Base-by-base conservation (phyloP, 2,329 filamentous ascomycete species). In the Calonectria naviculata region DNA sequence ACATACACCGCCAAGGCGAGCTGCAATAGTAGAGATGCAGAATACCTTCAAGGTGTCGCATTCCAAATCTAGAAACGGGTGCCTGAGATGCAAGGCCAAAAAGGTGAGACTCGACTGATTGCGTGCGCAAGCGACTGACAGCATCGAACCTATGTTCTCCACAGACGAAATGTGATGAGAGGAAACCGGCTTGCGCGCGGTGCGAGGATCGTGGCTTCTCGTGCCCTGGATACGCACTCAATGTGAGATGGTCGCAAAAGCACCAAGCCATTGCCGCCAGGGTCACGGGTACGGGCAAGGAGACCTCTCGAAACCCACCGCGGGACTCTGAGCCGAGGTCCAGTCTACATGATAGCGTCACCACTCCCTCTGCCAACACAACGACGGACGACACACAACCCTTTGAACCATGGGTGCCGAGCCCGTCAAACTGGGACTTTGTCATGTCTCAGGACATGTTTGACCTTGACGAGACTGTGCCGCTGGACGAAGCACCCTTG, bases 151-250 rank as follows among this genome's bases (percentile, higher is more conserved):
- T n/a, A 56, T 21, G 7, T 56, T 31, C 26, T 19, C 21, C 5
- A 5, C 21, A 76, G 74, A 75, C 70, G 2, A 78, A 78, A 44
- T 78, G 75, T 34, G 76, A 78, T 36, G 71, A 78, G n/a, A 62
- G 65, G 42, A 76, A 71, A 28, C 76, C 76, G 0, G 60, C 66
- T 0, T 78, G 76, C 19, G 62, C 70, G 3, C 74, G 72, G 9
- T 78, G 75, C 28, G 72, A 74, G 46, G 72, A 75, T 19, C 65
- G 74, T 1, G 74, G 75, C 19, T 54, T 72, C 2, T 65, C 75
- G 17, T 77, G 75, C 19, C 75, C 76, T 1, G 76, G 76, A 10
- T 78, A 78, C 29, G 74, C 74, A 0, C 71, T 78, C 47, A 74
- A 78, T 13, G 66, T 78, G 21, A 60, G 75, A 6, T 78, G 75